Conservation (phyloP, 2,329 filamentous ascomycete species). For the Diaporthe eres region DNA sequence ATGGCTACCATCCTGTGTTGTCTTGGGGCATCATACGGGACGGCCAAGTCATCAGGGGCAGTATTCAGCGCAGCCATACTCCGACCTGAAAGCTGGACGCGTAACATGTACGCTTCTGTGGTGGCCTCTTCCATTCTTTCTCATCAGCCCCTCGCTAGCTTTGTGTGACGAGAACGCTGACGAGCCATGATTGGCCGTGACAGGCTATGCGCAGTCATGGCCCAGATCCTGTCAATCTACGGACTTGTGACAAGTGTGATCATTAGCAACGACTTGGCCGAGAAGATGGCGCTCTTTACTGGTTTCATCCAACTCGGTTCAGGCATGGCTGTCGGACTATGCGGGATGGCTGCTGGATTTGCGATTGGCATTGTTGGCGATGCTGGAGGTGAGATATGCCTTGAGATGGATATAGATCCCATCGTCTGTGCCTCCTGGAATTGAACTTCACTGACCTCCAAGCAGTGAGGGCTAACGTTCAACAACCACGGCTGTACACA, state of each 20-base stretch:
- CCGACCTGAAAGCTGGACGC: conserved; percentile 75
- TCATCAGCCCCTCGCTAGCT: background rate
- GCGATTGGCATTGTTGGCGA: conserved; percentile 91
- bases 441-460: background rate
- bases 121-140: background rate
- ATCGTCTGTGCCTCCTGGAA: fast-evolving
- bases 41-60: conserved; percentile 98
- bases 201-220: conserved; percentile 81
- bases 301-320: conserved; percentile 89
- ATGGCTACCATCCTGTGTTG: conserved; percentile 65
- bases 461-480: conserved; percentile 83
- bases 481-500: conserved; percentile 89
- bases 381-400: conserved; percentile 64
- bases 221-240: conserved; percentile 99
- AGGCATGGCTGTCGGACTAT: conserved; percentile 84
- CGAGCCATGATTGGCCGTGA: background rate
- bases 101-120: conserved; percentile 3
- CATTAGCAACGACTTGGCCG: conserved; percentile 83
- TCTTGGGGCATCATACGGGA: conserved; percentile 92
- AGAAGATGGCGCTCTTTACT: conserved; percentile 79
- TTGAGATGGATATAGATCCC: fast-evolving
- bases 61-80: conserved; percentile 98
- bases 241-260: conserved; percentile 89
- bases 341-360: conserved; percentile 87
- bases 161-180: background rate